Percentiles rank a stretch among this genome's conserved stretches.
phyloP scores from a whole-genome alignment of 306 rosid genomes.

The Carpinus fangiana region DNA sequence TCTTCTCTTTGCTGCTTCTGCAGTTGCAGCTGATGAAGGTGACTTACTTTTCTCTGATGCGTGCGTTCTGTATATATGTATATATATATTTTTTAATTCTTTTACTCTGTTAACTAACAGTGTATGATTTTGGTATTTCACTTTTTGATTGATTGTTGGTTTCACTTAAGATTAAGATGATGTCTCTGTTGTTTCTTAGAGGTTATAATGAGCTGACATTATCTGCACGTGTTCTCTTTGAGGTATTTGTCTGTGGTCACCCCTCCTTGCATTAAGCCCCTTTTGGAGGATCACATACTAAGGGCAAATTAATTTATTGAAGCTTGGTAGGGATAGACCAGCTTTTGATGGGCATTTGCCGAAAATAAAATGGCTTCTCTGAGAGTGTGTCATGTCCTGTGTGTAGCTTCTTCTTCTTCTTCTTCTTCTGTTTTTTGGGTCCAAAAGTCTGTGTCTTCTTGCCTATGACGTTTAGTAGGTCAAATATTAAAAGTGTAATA shows the following conservation, averaged over 20 bases:
- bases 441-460: not conserved
- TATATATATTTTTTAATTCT: not conserved
- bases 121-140: not conserved
- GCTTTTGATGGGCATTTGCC: not conserved
- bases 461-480: constrained; percentile 11
- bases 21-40: constrained; percentile 72
- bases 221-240: not conserved
- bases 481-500: constrained; percentile 9
- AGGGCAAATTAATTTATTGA: not conserved
- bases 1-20: constrained; percentile 39
- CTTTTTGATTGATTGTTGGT: not conserved
- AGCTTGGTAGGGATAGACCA: not conserved
- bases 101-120: constrained; percentile 11
- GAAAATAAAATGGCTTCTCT: not conserved
- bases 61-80: not conserved
- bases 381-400: not conserved
- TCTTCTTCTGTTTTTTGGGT: not conserved
- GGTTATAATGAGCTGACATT: not conserved
- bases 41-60: constrained; percentile 7
- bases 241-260: not conserved
- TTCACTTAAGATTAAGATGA: not conserved
- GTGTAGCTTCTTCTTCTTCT: not conserved
- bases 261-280: not conserved
- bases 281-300: not conserved
- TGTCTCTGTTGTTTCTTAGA: constrained; percentile 2